Conservation (phyloP, 1,284 basidiomycete species). For the Tylopilus sp. region DNA sequence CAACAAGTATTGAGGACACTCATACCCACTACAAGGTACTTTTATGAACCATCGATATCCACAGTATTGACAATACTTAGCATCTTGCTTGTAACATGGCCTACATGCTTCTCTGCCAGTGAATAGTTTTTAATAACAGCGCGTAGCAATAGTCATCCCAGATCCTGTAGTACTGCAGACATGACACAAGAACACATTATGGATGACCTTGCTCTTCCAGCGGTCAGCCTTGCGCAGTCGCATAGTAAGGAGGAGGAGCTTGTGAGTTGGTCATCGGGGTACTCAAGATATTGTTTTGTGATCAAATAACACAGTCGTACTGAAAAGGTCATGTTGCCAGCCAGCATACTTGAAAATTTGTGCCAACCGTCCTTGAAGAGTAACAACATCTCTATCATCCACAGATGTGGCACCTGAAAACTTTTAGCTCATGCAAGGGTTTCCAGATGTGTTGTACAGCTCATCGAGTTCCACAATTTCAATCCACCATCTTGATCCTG, state of each 20-base stretch:
- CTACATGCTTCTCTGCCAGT: slow-evolving; percentile 69
- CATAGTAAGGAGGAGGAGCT: slow-evolving; percentile 83
- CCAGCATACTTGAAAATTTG: neutral
- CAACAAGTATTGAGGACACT: neutral
- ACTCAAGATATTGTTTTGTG: slow-evolving; percentile 94
- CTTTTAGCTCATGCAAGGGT: slow-evolving; percentile 89
- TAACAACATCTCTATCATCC: slow-evolving; percentile 91
- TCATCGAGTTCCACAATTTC: slow-evolving; percentile 89
- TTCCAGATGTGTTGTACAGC: slow-evolving; percentile 94
- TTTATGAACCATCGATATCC: slow-evolving; percentile 94
- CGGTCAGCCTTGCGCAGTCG: slow-evolving; percentile 88
- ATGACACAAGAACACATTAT: slow-evolving; percentile 94
- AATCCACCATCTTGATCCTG: slow-evolving; percentile 97
- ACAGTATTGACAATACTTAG: slow-evolving; percentile 96
- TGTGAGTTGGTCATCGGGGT: slow-evolving; percentile 80
- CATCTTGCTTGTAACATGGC: slow-evolving; percentile 83
- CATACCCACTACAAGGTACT: slow-evolving; percentile 90
- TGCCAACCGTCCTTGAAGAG: slow-evolving; percentile 92
- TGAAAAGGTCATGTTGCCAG: slow-evolving; percentile 43
- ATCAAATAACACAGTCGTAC: slow-evolving; percentile 97
- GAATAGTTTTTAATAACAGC: slow-evolving; percentile 88
- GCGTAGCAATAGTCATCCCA: slow-evolving; percentile 92
- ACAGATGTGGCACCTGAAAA: slow-evolving; percentile 94
- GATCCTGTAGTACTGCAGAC: slow-evolving; percentile 96
- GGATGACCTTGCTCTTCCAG: slow-evolving; percentile 86